Base-by-base conservation (phyloP, 495 filamentous ascomycete genomes). In the Sphaerosporella brunnea region DNA sequence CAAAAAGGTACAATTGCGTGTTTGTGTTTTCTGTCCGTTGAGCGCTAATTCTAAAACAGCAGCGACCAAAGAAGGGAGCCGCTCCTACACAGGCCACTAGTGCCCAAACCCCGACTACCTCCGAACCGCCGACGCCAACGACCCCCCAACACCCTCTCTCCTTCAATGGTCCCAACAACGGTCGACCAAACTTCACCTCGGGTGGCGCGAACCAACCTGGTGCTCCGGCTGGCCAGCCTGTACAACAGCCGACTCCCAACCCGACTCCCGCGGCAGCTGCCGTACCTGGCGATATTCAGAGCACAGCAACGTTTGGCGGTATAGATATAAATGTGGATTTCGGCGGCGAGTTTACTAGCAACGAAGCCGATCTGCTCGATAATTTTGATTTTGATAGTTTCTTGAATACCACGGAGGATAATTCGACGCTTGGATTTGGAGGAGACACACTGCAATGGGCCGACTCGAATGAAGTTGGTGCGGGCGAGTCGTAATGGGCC, bases 371-470 rank as follows among this genome's bases (percentile, higher is more conserved):
- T 61, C 79, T 92, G n/a, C 67, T 96, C 40, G 79, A 84, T 58
- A 81, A 82, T 55, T 96, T 96, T 54, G 88, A 96, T 63, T 96
- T 96, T 62, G 88, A 96, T 63, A 84, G 82, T 0, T 96, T 95
- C 73, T 67, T 96, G 42, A 77, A 77, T 51, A 76, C 72, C 8
- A 36, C 26, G 43, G 73, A 77, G 49, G 69, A 71, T 47, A 66
- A 66, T 20, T 64, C 61, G 11, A 63, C 65, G 28, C 65, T 64
- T 25, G 71, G 75, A 45, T 69, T 66, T 16, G 78, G 78, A 48
- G 69, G 74, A 47, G 66, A 57, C 47, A 62, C 66, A 51, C 61
- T 64, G 28, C 68, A 67, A 38, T 50, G 61, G 45, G 50, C 52
- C 3, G 72, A 61, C 64, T 13, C 20, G 7, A 26, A 26, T 37